Evolutionary conservation across 352 stramenopile species (phyloP).

Genomic region (Pythium biforme): DNA sequence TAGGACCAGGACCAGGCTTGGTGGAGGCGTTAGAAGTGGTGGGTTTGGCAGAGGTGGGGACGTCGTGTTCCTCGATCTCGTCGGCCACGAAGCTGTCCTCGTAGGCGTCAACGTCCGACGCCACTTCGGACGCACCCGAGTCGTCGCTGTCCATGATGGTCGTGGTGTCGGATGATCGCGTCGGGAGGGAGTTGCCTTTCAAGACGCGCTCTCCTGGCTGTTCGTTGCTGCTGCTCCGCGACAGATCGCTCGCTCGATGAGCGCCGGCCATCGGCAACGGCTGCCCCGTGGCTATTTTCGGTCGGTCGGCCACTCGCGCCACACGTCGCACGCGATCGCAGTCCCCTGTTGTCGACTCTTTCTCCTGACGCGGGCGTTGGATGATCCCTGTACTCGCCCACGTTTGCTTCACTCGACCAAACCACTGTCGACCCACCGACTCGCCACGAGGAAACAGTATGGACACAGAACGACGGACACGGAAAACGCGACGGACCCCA

Average conservation of each 20-base stretch:
- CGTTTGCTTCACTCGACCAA: background rate
- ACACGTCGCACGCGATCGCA: background rate
- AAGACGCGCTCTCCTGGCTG: no score
- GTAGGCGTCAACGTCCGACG: conserved; percentile 47
- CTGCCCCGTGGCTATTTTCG: background rate
- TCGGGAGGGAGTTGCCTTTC: conserved; percentile 5
- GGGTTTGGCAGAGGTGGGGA: background rate
- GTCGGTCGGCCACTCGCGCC: background rate
- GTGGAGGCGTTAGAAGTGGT: background rate
- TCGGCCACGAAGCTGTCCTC: conserved; percentile 48
- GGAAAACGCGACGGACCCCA: conserved; percentile 4
- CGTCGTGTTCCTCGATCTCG: conserved; percentile 51
- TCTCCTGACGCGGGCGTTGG: background rate
- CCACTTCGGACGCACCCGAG: conserved; percentile 63
- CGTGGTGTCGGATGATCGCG: background rate
- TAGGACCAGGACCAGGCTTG: conserved; percentile 23
- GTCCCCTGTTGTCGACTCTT: background rate
- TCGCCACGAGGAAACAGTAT: no score
- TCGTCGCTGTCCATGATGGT: conserved; percentile 67
- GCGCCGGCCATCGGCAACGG: background rate
- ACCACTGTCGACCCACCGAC: background rate
- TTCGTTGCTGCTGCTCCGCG: no score
- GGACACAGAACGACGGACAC: conserved; percentile 2
- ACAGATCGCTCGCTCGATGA: no score
- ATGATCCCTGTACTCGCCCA: background rate